phyloP scores from a whole-genome alignment of 2,329 filamentous ascomycete species.

The Cordyceps cicadae region DNA sequence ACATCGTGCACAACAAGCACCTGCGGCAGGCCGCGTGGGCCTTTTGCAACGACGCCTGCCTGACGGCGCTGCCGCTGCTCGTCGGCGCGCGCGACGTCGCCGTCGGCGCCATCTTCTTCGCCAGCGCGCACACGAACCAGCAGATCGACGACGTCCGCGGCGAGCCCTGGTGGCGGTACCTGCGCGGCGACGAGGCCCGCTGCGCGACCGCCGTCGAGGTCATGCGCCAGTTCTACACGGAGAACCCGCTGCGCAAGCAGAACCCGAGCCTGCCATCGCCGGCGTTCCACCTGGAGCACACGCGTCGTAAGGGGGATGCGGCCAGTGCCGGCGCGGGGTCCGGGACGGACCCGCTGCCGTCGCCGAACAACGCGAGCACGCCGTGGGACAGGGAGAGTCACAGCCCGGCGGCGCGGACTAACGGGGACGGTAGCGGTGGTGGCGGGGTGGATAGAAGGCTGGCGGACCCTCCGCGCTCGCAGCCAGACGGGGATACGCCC shows the following conservation, averaged over 20 bases:
- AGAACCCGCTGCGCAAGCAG: slow-evolving; percentile 54
- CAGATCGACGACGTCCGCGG: slow-evolving; percentile 70
- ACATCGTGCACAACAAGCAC: slow-evolving; percentile 68
- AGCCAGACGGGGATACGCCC: slow-evolving; percentile 24
- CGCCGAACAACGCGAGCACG: slow-evolving; percentile 37
- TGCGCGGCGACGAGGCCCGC: slow-evolving; percentile 62
- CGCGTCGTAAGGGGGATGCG: slow-evolving; percentile 38
- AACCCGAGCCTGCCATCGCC: slow-evolving; percentile 47
- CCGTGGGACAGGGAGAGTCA: slow-evolving; percentile 42
- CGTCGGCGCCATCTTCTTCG: slow-evolving; percentile 78
- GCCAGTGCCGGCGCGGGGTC: slow-evolving; percentile 26
- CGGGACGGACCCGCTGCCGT: slow-evolving; percentile 31
- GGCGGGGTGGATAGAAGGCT: slow-evolving; percentile 22
- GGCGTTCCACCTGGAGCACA: slow-evolving; percentile 48
- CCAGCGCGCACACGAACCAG: slow-evolving; percentile 64
- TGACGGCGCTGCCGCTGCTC: slow-evolving; percentile 76
- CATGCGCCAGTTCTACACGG: slow-evolving; percentile 60
- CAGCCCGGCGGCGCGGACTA: slow-evolving; percentile 35
- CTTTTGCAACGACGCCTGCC: slow-evolving; percentile 83
- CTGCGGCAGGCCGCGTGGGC: slow-evolving; percentile 85
- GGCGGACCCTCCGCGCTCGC: slow-evolving; percentile 18
- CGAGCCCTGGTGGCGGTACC: slow-evolving; percentile 77
- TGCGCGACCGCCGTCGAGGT: slow-evolving; percentile 67
- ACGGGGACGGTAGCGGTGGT: slow-evolving; percentile 30
- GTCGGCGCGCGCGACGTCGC: slow-evolving; percentile 75